A percentile compares a stretch with the other conserved stretches of the same genome.
These are phyloP conservation scores for Solanum pinnatisectum DNA, from an alignment of 257 asterid genomes.

Conservation along the genomic window DNA sequence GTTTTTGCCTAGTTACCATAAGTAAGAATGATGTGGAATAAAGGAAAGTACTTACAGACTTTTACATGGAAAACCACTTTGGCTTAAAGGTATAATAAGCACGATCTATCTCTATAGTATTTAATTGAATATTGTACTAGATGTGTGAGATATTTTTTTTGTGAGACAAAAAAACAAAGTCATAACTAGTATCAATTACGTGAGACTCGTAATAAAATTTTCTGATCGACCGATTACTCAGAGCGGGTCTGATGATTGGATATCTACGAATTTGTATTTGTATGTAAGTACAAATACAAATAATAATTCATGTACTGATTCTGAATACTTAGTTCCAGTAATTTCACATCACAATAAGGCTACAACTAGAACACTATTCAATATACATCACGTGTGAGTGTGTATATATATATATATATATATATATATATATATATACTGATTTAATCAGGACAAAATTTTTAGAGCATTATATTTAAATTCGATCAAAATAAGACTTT, in stretches of 20 bases:
- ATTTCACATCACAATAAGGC: background rate
- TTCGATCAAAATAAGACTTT: too few relatives aligned
- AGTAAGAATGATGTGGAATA: too few relatives aligned
- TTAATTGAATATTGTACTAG: too few relatives aligned
- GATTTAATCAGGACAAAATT: background rate
- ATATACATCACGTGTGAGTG: background rate
- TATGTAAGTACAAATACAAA: background rate
- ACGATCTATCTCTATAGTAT: too few relatives aligned
- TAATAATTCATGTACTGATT: background rate
- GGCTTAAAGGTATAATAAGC: too few relatives aligned
- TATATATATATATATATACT: background rate
- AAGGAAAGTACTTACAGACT: too few relatives aligned
- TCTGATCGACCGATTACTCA: background rate
- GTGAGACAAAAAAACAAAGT: too few relatives aligned
- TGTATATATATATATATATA: too few relatives aligned
- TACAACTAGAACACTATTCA: background rate
- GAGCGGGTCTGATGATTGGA: background rate
- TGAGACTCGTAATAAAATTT: rapidly evolving
- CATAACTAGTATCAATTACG: too few relatives aligned
- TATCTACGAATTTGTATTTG: background rate
- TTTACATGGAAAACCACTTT: too few relatives aligned
- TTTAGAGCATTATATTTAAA: background rate
- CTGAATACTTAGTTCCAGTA: background rate
- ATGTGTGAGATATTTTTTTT: too few relatives aligned
- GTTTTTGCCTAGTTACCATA: too few relatives aligned